A percentile compares a stretch with the other conserved stretches of the same genome.
These are phyloP conservation scores for Globisporangium cystogenes DNA, from an alignment of 352 stramenopile genomes.

Conservation along the genomic window DNA sequence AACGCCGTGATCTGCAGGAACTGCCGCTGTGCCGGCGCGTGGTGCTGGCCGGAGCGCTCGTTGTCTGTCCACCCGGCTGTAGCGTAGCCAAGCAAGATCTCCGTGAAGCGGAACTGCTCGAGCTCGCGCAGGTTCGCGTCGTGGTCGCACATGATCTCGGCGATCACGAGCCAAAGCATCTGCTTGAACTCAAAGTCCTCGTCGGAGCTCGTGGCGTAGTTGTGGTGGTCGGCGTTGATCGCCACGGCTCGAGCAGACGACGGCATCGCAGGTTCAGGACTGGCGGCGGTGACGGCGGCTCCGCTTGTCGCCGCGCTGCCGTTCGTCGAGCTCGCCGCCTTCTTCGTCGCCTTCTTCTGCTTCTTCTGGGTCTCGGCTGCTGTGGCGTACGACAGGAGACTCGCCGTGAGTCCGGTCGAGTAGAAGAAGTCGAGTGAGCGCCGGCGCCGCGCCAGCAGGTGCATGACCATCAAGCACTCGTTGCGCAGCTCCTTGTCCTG, in stretches of 20 bases:
- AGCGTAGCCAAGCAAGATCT: slow-evolving; percentile 56
- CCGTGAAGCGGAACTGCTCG: slow-evolving; percentile 63
- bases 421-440: slow-evolving; percentile 52
- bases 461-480: slow-evolving; percentile 62
- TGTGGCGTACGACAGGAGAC: slow-evolving; percentile 59
- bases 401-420: slow-evolving; percentile 45
- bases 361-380: slow-evolving; percentile 15
- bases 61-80: slow-evolving; percentile 12
- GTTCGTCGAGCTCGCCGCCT: slow-evolving; percentile 4
- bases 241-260: slow-evolving; percentile 14
- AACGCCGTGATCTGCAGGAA: slow-evolving; percentile 53
- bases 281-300: no score
- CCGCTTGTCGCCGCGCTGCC: background rate
- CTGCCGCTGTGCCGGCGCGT: slow-evolving; percentile 41
- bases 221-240: slow-evolving; percentile 45
- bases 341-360: slow-evolving; percentile 4
- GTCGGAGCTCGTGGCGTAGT: slow-evolving; percentile 64
- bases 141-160: slow-evolving; percentile 43
- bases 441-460: slow-evolving; percentile 45
- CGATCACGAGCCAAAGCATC: slow-evolving; percentile 60
- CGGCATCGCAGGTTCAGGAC: background rate
- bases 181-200: slow-evolving; percentile 85
- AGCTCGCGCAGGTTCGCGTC: slow-evolving; percentile 48
- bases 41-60: slow-evolving; percentile 17
- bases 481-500: slow-evolving; percentile 82